Evolutionary conservation across 345 rosid species (phyloP), one percentile per base, ranked within the genome.

Genomic region (Chamaenerion angustifolium): DNA sequence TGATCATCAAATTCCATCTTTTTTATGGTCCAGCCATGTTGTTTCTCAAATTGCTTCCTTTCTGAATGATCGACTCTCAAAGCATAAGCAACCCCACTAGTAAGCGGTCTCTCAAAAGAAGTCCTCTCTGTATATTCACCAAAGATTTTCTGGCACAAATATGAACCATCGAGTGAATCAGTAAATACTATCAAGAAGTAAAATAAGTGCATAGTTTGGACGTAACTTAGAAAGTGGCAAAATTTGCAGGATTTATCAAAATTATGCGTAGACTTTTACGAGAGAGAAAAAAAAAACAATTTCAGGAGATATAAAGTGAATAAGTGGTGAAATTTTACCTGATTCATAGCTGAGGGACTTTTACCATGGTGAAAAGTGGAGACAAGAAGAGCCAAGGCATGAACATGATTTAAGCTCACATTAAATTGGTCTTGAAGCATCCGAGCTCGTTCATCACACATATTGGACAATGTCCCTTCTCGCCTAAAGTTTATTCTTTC

Each of bases 391-490:
- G 98, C 95, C 76, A 92, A 72, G 57, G 98, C 92, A 65, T 92
- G 86, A 56, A 92, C 98, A 72, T 92, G 95, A 66, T 92, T 92
- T 76, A 83, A 60, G 69, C 98, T 92, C 58, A 92, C 98, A 68
- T 87, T 92, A 70, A 92, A 92, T 80, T 92, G 98, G 67, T 92
- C 98, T 74, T 92, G 98, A 75, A 92, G 69, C 85, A 92, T 83
- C 9, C 93, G 72, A 21, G 98, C 96, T 62, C 98, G 71, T 64
- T 92, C 95, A 18, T 86, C 98, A 51, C 98, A 92, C 98, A 92
- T 92, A 68, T 72, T 92, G 17, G 75, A 68, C 42, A 92, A 80
- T 12, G 83, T 82, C 67, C 76, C 89, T 54, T 65, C 70, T 66
- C 95, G 80, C 59, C 68, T 66, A 60, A 64, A 16, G 25, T 51